These are phyloP conservation scores for Phaseolus coccineus DNA, from an alignment of 331 rosid genomes.

Conservation along the genomic window DNA sequence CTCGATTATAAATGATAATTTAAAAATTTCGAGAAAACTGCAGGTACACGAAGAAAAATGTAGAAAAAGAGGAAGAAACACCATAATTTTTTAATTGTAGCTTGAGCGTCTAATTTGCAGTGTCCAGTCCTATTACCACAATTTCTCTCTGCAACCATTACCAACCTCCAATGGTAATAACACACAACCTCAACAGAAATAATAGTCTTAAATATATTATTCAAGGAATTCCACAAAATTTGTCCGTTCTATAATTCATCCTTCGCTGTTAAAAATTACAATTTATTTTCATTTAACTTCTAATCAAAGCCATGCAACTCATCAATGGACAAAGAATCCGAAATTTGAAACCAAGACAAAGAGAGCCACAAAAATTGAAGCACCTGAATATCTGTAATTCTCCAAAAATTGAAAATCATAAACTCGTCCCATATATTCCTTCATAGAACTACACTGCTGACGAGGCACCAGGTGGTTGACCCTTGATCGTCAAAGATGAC, in stretches of 20 bases:
- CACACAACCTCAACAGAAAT: not conserved
- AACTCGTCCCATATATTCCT: conserved; percentile 21
- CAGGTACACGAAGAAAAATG: too few relatives aligned
- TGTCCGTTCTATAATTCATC: not conserved
- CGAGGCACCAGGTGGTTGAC: conserved; percentile 38
- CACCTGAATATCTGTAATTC: conserved; percentile 17
- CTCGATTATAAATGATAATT: too few relatives aligned
- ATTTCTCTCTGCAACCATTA: not conserved
- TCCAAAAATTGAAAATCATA: conserved; percentile 27
- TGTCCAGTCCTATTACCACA: too few relatives aligned
- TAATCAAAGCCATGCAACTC: not conserved
- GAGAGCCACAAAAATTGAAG: conserved; percentile 13
- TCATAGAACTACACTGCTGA: conserved; percentile 8
- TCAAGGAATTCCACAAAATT: not conserved
- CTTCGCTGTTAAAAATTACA: not conserved
- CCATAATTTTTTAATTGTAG: too few relatives aligned
- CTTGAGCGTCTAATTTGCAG: too few relatives aligned
- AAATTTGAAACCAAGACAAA: not conserved
- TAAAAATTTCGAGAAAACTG: too few relatives aligned
- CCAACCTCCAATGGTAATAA: not conserved
- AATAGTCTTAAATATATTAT: not conserved
- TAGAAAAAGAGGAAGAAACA: too few relatives aligned
- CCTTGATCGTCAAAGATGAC: conserved; percentile 19
- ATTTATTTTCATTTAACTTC: conserved; percentile 13
- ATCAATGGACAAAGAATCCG: not conserved